These are phyloP conservation scores for Eimeria acervulina DNA, from an alignment of 169 alveolate species.

Conservation along the genomic window DNA sequence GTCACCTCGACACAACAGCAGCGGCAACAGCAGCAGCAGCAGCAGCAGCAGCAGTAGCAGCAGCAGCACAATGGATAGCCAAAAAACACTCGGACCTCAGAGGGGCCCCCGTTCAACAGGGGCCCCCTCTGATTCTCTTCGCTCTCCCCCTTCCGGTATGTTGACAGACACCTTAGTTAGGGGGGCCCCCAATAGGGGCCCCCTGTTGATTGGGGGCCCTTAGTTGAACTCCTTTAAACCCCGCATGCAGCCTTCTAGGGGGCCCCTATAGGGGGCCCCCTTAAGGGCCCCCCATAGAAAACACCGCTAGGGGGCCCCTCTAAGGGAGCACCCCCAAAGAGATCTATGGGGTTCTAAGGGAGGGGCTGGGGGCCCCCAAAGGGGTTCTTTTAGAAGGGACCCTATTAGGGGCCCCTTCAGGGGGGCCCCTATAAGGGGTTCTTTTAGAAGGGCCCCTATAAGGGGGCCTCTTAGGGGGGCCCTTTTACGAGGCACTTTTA, in stretches of 20 bases:
- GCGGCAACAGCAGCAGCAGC: background rate
- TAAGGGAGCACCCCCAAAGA: background rate
- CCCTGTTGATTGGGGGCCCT: no score
- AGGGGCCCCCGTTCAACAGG: background rate
- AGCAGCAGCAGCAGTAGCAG: slow-evolving; percentile 8
- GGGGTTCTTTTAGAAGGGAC: no score
- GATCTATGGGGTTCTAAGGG: no score
- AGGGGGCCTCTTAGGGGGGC: no score
- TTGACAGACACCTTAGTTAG: background rate
- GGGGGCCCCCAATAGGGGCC: no score
- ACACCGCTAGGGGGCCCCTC: background rate
- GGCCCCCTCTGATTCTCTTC: background rate
- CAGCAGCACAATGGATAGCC: slow-evolving; percentile 14
- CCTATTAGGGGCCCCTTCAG: no score
- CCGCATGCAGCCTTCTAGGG: no score
- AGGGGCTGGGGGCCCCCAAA: no score
- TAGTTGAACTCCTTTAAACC: no score
- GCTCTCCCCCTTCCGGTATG: background rate
- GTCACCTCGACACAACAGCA: slow-evolving; percentile 1
- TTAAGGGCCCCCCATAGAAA: background rate
- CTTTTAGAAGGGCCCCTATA: background rate
- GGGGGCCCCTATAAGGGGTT: no score
- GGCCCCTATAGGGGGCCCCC: no score
- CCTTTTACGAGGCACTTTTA: no score
- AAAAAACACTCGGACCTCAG: slow-evolving; percentile 21